Evolutionary conservation across 306 rosid species (phyloP).

Genomic region (Corylus heterophylla): DNA sequence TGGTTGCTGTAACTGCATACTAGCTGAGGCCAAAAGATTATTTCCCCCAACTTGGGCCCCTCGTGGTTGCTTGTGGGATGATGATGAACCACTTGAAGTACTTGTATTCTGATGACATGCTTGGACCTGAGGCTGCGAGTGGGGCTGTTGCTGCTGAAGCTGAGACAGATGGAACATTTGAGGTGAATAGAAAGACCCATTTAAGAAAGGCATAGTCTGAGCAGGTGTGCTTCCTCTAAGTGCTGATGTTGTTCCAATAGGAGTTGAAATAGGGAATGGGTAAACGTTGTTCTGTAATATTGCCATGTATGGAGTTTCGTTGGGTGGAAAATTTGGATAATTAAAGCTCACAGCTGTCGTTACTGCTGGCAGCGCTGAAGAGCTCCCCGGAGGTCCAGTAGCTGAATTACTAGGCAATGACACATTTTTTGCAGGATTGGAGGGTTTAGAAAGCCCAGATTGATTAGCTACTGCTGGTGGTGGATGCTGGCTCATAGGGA

Average conservation of each 20-base stretch:
- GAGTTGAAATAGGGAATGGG: constrained; percentile 52
- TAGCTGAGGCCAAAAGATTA: constrained; percentile 38
- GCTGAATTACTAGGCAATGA: constrained; percentile 39
- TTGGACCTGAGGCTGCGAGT: constrained; percentile 40
- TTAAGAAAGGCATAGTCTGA: constrained; percentile 51
- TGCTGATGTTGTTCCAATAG: constrained; percentile 47
- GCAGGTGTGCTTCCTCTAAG: constrained; percentile 43
- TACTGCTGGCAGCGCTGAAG: constrained; percentile 49
- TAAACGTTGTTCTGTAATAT: constrained; percentile 55
- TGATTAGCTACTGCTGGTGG: constrained; percentile 39
- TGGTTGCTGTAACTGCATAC: constrained; percentile 44
- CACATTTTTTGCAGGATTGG: constrained; percentile 31
- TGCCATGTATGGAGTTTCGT: constrained; percentile 51
- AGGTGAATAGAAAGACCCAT: constrained; percentile 50
- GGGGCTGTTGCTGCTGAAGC: constrained; percentile 55
- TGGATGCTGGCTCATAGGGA: constrained; percentile 52
- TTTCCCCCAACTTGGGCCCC: constrained; percentile 43
- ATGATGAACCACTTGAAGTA: constrained; percentile 37
- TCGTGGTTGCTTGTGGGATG: constrained; percentile 50
- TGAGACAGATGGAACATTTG: constrained; percentile 58
- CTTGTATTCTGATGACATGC: constrained; percentile 40
- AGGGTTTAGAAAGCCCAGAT: constrained; percentile 36
- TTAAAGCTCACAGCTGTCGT: constrained; percentile 40
- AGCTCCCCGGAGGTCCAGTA: constrained; percentile 38
- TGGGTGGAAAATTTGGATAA: constrained; percentile 44